Evolutionary conservation across 2,329 filamentous ascomycete species (phyloP), one percentile per base, ranked within the genome.

Genomic region (Orbilia ellipsospora): DNA sequence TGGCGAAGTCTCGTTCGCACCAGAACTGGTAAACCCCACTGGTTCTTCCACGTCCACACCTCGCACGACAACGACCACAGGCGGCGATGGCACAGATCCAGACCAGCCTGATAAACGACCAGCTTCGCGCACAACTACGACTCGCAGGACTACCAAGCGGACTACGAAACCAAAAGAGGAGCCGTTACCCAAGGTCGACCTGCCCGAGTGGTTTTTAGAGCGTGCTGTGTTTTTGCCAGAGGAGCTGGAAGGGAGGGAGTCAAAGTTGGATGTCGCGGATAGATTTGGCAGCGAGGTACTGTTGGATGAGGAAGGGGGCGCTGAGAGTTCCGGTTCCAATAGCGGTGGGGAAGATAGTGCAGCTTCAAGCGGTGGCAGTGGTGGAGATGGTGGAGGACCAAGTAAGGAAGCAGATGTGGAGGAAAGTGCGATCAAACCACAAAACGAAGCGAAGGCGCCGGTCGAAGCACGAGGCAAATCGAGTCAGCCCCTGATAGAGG

Each of bases 131-230:
- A 48, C 63, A n/a, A 55, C 63, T 2, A 31, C 57, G 1, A 36
- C 36, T 5, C 61, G 54, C 18, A 74, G 54, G 60, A 51, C 63
- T n/a, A 61, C 70, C 12, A 62, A 68, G 18, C 77, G 69, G 50
- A 51, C 59, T 7, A 48, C 50, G 26, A 64, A 73, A 18, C 20
- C 63, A 28, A 77, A 69, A 57, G 75, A 77, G 59, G 59, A 65
- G 2, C 54, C 69, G n/a, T 26, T 78, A 18, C 77, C 77, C 44
- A 83, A 83, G 18, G 80, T 84, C 3, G 83, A 85, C 59, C 82
- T 91, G 13, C 88, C 89, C 0, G 81, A 84, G 67, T 86, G 84
- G 81, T 91, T 91, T 76, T 81, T 88, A 63, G 82, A 85, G 45
- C 81, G 83, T 18, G 86, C 86, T 65, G 84, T 91, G 28, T 80